These are phyloP conservation scores for Tylopilus vinaceipallidus DNA, from an alignment of 768 basidiomycete genomes.

Conservation along the genomic window DNA sequence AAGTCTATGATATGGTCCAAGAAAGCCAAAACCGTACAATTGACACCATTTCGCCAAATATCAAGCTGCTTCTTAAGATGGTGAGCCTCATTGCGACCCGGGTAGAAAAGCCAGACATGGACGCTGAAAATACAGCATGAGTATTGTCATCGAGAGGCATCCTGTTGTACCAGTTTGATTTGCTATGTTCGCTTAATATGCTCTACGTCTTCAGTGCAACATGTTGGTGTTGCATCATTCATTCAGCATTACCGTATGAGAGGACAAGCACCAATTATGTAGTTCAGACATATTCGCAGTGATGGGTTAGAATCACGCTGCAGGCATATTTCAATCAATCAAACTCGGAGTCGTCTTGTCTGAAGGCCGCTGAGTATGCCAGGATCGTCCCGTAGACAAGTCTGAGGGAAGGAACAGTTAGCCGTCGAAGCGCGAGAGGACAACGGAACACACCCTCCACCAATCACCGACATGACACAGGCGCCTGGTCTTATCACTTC, in stretches of 20 bases:
- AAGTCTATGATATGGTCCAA: conserved; percentile 23
- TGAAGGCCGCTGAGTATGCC: conserved; percentile 83
- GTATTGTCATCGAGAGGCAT: neutral
- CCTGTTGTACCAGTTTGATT: neutral
- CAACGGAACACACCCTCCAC: conserved; percentile 62
- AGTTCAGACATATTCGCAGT: conserved; percentile 19
- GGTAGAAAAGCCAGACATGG: conserved; percentile 20
- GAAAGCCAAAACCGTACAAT: conserved; percentile 23
- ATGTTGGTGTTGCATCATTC: neutral
- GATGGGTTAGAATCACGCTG: neutral
- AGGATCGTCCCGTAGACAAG: conserved; percentile 90
- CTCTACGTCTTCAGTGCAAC: neutral
- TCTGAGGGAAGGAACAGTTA: conserved; percentile 32
- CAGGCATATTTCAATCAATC: conserved; percentile 51
- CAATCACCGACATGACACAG: conserved; percentile 91
- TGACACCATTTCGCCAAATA: conserved; percentile 26
- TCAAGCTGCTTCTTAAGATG: conserved; percentile 29
- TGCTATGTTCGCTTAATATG: neutral
- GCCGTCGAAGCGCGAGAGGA: neutral
- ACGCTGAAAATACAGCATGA: conserved; percentile 6
- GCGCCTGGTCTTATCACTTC: conserved; percentile 82
- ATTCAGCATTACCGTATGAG: neutral
- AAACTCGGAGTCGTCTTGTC: conserved; percentile 78
- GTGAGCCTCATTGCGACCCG: conserved; percentile 30
- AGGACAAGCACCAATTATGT: conserved; percentile 9